Evolutionary conservation across 2,329 filamentous ascomycete genomes (phyloP).

Genomic region (Coniochaeta ligniaria): DNA sequence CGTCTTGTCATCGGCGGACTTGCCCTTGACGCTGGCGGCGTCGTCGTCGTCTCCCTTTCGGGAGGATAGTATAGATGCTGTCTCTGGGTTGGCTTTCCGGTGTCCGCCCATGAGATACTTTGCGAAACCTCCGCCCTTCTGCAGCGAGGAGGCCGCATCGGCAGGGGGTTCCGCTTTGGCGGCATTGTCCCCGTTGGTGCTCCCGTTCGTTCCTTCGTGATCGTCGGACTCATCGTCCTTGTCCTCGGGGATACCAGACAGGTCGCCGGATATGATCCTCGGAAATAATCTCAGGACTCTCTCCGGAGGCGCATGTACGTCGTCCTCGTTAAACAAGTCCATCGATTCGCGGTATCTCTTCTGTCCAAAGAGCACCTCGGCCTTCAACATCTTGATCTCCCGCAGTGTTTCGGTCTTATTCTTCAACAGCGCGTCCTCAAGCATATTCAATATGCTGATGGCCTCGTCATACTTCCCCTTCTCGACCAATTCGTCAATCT

Average conservation of each 20-base stretch:
- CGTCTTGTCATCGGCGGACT: slow-evolving; percentile 38
- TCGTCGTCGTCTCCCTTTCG: slow-evolving; percentile 43
- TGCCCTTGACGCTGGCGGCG: slow-evolving; percentile 37
- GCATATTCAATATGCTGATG: slow-evolving; percentile 78
- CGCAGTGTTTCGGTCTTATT: slow-evolving; percentile 76
- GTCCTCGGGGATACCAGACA: slow-evolving; percentile 46
- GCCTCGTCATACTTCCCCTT: slow-evolving; percentile 79
- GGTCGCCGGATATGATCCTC: slow-evolving; percentile 70
- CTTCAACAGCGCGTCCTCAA: slow-evolving; percentile 83
- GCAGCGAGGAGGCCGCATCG: slow-evolving; percentile 21
- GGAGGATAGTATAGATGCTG: slow-evolving; percentile 53
- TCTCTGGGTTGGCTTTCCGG: slow-evolving; percentile 42
- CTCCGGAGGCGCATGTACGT: slow-evolving; percentile 84
- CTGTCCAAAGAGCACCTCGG: slow-evolving; percentile 73
- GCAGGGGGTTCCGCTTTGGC: slow-evolving; percentile 13
- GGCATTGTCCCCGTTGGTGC: slow-evolving; percentile 23
- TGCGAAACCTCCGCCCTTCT: slow-evolving; percentile 39
- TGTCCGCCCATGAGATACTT: slow-evolving; percentile 42
- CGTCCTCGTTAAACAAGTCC: slow-evolving; percentile 77
- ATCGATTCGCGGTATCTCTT: slow-evolving; percentile 80
- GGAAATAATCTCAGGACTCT: slow-evolving; percentile 83
- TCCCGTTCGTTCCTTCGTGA: slow-evolving; percentile 18
- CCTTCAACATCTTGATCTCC: slow-evolving; percentile 87
- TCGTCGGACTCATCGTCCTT: slow-evolving; percentile 28
- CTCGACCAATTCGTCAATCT: slow-evolving; percentile 75